Base-by-base conservation (phyloP, 129 eudicot genomes). In the Solidago caesia region DNA sequence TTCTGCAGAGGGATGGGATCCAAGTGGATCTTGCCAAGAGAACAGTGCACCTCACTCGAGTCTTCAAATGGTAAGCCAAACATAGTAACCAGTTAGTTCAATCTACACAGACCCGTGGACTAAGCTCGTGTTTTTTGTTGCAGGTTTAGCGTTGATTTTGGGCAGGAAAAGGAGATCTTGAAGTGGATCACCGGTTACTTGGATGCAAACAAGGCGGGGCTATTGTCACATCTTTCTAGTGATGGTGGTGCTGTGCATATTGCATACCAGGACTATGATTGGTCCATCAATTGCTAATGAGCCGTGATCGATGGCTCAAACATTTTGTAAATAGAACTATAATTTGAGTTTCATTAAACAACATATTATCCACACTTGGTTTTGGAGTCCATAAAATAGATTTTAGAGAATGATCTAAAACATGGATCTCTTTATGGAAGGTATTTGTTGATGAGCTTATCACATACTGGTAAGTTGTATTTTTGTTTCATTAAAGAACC, bases 71-170 rank as follows among this genome's bases (percentile, higher is more conserved):
- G 98, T 94, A 55, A 75, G 84, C 81, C 58, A 51, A 7, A 45
- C 53, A 67, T 27, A 33, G 7, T 4, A 11, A 33, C 53, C 75
- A 63, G 62, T 21, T 27, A 2, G 21, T 7, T 66, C 48, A 8
- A 47, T 67, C 41, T 48, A 39, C 16, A 15, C 64, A 16, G 13
- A 79, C 5, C 8, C 68, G 71, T 47, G 9, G 12, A 55, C 55
- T 44, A 55, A 74, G 12, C 15, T 74, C 66, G 16, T 1, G 4
- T 41, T 48, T 57, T 39, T 47, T 47, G 39, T 25, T 70, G 82
- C 93, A 94, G 98, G 98, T 94, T 79, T 69, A 86, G 88, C 75
- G 85, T 69, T 4, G 98, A 94, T 83, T 94, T 94, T 75, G 98
- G 98, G 74, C 84, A 80, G 58, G 98, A 94, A 13, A 94, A 87